Conservation (phyloP, 768 basidiomycete genomes). For the Paxillus rubicundulus region DNA sequence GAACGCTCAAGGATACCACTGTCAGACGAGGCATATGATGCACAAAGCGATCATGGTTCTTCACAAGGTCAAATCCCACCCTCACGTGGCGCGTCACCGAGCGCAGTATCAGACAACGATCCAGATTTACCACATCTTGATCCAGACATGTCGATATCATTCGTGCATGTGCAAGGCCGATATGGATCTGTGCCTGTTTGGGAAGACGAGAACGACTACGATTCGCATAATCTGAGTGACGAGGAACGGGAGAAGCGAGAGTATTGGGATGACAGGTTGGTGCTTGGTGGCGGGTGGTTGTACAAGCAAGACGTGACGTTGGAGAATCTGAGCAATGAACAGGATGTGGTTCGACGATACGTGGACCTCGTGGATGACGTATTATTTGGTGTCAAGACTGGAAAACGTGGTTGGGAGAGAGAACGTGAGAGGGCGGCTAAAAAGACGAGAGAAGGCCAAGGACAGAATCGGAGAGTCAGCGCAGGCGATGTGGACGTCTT, state of each 20-base stretch:
- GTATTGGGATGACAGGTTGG: conserved; percentile 78
- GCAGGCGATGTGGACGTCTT: conserved; percentile 30
- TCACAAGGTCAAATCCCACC: conserved; percentile 33
- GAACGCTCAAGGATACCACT: conserved; percentile 73
- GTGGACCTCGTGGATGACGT: conserved; percentile 79
- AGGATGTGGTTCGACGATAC: conserved; percentile 55
- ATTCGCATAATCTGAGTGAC: conserved; percentile 44
- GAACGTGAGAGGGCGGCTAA: conserved; percentile 46
- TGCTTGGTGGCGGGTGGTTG: conserved; percentile 80
- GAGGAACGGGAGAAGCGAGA: conserved; percentile 58
- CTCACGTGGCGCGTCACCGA: conserved; percentile 48
- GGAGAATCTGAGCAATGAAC: conserved; percentile 54
- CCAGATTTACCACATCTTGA: conserved; percentile 39
- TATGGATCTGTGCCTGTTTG: conserved; percentile 71
- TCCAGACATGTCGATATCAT: conserved; percentile 61
- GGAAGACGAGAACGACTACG: conserved; percentile 63
- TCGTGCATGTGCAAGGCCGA: conserved; percentile 67
- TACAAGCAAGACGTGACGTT: conserved; percentile 66
- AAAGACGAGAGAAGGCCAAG: conserved; percentile 40
- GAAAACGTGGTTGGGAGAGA: conserved; percentile 47
- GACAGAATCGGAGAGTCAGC: conserved; percentile 33
- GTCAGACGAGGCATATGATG: conserved; percentile 80
- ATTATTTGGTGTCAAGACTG: conserved; percentile 59
- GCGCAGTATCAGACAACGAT: conserved; percentile 38
- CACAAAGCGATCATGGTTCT: conserved; percentile 64